Conservation (phyloP, 768 basidiomycete genomes). For the Sistotremastrum niveocremeum region DNA sequence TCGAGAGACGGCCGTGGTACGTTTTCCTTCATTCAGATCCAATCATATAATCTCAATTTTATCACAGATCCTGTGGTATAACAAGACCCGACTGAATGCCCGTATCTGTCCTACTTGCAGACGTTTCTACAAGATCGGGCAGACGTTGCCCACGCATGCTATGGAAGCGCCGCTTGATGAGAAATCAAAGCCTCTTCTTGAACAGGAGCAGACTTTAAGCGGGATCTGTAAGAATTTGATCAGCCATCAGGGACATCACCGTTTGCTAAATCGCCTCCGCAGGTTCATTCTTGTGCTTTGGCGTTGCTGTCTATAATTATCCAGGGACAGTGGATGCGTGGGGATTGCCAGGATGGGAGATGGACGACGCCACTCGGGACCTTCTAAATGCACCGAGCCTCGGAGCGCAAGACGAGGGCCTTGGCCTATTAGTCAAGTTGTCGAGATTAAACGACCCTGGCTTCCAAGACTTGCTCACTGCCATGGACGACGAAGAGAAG, state of each 20-base stretch:
- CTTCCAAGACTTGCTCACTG: no score
- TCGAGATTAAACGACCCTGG: slow-evolving; percentile 63
- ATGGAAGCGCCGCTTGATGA: slow-evolving; percentile 9
- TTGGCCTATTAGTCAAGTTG: slow-evolving; percentile 64
- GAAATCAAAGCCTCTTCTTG: slow-evolving; percentile 25
- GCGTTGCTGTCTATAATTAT: slow-evolving; percentile 53
- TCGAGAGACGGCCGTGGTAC: slow-evolving; percentile 56
- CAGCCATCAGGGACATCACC: slow-evolving; percentile 2
- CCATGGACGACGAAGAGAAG: no score
- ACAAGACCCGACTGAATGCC: slow-evolving; percentile 58
- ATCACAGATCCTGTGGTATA: slow-evolving; percentile 69
- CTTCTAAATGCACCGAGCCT: slow-evolving; percentile 29
- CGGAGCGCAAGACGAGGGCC: slow-evolving; percentile 20
- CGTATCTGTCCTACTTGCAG: slow-evolving; percentile 72
- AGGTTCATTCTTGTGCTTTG: slow-evolving; percentile 72
- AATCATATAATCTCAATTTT: not conserved
- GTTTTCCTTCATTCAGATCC: slow-evolving; percentile 13
- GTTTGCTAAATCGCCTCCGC: not conserved
- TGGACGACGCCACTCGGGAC: slow-evolving; percentile 53
- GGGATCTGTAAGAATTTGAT: slow-evolving; percentile 48
- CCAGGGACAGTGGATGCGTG: slow-evolving; percentile 52
- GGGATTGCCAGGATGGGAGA: slow-evolving; percentile 56
- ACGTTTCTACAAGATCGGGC: slow-evolving; percentile 57
- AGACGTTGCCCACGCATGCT: slow-evolving; percentile 34
- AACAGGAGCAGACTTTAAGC: slow-evolving; percentile 56